These are phyloP conservation scores for Xylaria hypoxylon DNA, from an alignment of 2,329 filamentous ascomycete genomes.

Conservation along the genomic window DNA sequence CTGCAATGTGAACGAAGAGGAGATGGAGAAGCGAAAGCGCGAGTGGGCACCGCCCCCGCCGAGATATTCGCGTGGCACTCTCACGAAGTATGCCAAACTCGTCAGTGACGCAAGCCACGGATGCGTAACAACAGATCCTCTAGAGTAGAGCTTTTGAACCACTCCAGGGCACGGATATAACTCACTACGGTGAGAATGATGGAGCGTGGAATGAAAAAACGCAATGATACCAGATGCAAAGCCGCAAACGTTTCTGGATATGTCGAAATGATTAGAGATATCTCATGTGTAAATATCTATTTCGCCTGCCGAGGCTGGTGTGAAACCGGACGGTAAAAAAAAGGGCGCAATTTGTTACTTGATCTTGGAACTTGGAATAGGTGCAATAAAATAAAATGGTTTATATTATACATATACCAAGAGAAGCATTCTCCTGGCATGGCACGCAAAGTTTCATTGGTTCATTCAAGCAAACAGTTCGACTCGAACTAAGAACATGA, in stretches of 20 bases:
- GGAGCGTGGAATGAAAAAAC: constrained; percentile 8
- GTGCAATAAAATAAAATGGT: constrained; percentile 5
- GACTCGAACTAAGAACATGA: neutral
- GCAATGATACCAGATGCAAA: constrained; percentile 28
- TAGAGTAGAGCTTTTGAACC: neutral
- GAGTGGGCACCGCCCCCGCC: constrained; percentile 72
- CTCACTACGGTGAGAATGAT: neutral
- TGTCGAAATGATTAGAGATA: constrained; percentile 16
- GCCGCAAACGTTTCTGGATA: constrained; percentile 2
- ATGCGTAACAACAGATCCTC: constrained; percentile 61
- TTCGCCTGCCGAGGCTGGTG: constrained; percentile 11
- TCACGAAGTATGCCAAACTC: constrained; percentile 75
- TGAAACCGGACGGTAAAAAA: constrained; percentile 19
- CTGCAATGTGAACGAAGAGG: constrained; percentile 74
- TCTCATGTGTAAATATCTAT: constrained; percentile 31
- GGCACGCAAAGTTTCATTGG: neutral
- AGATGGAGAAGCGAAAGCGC: constrained; percentile 68
- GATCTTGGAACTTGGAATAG: constrained; percentile 10
- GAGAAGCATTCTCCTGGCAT: neutral
- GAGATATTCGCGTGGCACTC: constrained; percentile 71
- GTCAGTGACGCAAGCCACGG: constrained; percentile 70
- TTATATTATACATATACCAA: neutral
- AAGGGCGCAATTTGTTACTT: constrained; percentile 4
- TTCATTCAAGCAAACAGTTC: neutral
- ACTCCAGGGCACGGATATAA: neutral